Conservation (phyloP, 2,329 filamentous ascomycete genomes). For the Pyricularia grisea region DNA sequence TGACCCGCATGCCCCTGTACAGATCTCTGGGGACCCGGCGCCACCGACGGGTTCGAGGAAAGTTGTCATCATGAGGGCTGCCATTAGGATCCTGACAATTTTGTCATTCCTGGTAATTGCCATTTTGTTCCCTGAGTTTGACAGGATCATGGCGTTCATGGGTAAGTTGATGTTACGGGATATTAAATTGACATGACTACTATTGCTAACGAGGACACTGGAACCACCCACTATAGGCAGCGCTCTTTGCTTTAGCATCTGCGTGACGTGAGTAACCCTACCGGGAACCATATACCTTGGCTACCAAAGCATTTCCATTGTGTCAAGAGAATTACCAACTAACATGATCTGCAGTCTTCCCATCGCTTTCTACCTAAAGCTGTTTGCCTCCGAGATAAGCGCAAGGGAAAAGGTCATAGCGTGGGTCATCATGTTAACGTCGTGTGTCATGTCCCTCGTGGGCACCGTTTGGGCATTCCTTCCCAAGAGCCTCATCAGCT, state of each 20-base stretch:
- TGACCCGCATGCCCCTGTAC: slow-evolving; percentile 27
- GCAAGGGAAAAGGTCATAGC: slow-evolving; percentile 53
- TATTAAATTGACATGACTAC: background rate
- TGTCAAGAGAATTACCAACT: background rate
- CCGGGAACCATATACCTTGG: too few relatives aligned
- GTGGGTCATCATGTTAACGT: slow-evolving; percentile 61
- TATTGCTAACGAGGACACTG: background rate
- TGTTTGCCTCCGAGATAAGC: slow-evolving; percentile 68
- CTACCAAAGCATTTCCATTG: background rate
- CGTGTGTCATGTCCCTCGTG: slow-evolving; percentile 58
- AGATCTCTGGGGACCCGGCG: slow-evolving; percentile 9
- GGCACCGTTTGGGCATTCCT: slow-evolving; percentile 86
- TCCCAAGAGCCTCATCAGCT: slow-evolving; percentile 64
- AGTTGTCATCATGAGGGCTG: slow-evolving; percentile 41
- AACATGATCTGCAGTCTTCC: slow-evolving; percentile 47
- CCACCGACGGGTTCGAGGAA: slow-evolving; percentile 34
- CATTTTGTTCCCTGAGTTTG: slow-evolving; percentile 63
- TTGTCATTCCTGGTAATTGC: slow-evolving; percentile 69
- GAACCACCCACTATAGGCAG: slow-evolving; percentile 34
- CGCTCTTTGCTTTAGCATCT: slow-evolving; percentile 87
- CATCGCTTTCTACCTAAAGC: slow-evolving; percentile 78
- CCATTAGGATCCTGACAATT: slow-evolving; percentile 57
- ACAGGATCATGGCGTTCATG: slow-evolving; percentile 85
- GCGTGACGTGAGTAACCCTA: slow-evolving; percentile 54
- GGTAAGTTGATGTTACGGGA: slow-evolving; percentile 23